Base-by-base conservation (phyloP, 331 rosid genomes). In the Malus hybrid region DNA sequence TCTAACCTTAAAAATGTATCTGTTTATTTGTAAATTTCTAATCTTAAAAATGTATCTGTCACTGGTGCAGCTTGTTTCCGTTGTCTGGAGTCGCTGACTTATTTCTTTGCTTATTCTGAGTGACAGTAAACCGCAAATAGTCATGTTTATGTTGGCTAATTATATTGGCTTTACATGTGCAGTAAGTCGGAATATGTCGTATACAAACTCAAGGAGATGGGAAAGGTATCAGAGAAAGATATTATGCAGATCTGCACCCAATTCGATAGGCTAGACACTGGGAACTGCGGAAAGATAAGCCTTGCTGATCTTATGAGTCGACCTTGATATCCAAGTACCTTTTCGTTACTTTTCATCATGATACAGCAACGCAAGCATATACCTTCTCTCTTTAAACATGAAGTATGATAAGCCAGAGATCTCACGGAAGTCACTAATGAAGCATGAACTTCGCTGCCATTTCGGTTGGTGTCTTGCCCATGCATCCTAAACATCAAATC, bases 181-280 rank as follows among this genome's bases (percentile, higher is more conserved):
- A 92, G 99, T 75, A 92, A 93, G 81, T 89, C 97, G 36, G 99
- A 94, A 75, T 94, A 82, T 76, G 99, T 90, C 65, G 80, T 94
- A 80, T 92, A 83, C 97, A 94, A 94, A 86, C 99, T 94, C 54
- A 92, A 94, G 86, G 97, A 94, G 92, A 85, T 94, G 97, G 92
- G 93, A 34, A 94, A 84, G 86, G 87, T 92, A 50, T 65, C 91
- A 2, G 91, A 92, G 79, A 94, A 90, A 83, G 99, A 94, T 83
- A 83, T 92, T 63, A 79, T 86, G 89, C 87, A 75, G 87, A 73
- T 95, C 59, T 70, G 92, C 77, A 65, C 87, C 78, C 89, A 89
- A 84, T 95, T 95, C 68, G 99, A 95, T 69, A 83, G 82, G 85
- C 80, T 95, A 78, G 96, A 95, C 77, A 3, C 85, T 0, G 90